Evolutionary conservation across 1,139 yeast genomes (phyloP), one percentile per base, ranked within the genome.

Genomic region (Meyerozyma sp.): DNA sequence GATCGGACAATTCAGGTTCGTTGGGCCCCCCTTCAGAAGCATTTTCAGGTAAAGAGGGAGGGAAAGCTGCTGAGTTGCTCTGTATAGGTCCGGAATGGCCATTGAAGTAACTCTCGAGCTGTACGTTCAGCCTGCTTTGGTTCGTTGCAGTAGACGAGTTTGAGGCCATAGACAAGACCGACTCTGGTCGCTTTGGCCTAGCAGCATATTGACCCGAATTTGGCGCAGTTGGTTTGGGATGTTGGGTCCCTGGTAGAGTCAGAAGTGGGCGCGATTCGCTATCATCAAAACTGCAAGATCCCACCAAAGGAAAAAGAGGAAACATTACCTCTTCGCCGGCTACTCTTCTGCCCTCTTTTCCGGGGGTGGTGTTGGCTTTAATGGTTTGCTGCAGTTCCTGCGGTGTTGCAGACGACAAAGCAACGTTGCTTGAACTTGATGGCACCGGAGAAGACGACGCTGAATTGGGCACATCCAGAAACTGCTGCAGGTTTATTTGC

Each of bases 221-320:
- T 35, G 45, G 30, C 11, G n/a, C 23, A 35, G 23, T 27, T 11
- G 42, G 36, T 26, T 42, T 40, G 2, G 39, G 39, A 8, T 45
- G 47, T 14, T 25, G 37, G 11, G 41, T 36, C 23, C 27, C 23
- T 5, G 67, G 65, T 8, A 64, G 47, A 6, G 64, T 57, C 63
- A 63, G 66, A 42, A 70, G 57, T 4, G 76, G 76, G 44, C 66
- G 63, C 39, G 67, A 59, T 41, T 61, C 62, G 48, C 60, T 67
- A 42, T 58, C 59, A 35, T 70, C 75, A 48, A 72, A 70, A 41
- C 73, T 69, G 40, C 61, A 61, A 29, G 67, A 65, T 2, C 81
- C 82, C 37, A 77, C 74, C 44, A 77, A 60, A 0, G 82, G 81
- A 45, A 74, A 76, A 27, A 77, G 61, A 2, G 82, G 82, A 50